Conservation (phyloP, 2,329 filamentous ascomycete species). For the Microdochium nivale region DNA sequence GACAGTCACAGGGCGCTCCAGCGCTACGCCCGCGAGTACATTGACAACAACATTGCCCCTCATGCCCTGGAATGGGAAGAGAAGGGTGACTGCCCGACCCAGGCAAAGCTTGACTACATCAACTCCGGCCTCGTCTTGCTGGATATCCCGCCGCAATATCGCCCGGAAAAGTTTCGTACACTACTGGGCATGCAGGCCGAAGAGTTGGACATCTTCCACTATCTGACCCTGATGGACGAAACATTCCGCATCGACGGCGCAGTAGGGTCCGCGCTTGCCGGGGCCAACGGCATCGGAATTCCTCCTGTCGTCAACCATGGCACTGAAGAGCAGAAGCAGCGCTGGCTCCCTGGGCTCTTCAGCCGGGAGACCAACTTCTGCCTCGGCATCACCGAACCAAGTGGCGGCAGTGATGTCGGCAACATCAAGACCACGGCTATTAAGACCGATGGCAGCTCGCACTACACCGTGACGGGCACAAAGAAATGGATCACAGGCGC, state of each 20-base stretch:
- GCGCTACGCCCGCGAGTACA: slow-evolving; percentile 45
- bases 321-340: slow-evolving; percentile 14
- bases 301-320: slow-evolving; percentile 16
- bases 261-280: slow-evolving; percentile 43
- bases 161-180: slow-evolving; percentile 26
- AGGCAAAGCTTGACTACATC: slow-evolving; percentile 23
- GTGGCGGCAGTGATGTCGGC: slow-evolving; percentile 52
- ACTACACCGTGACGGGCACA: slow-evolving; percentile 51
- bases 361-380: slow-evolving; percentile 31
- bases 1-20: slow-evolving; percentile 48
- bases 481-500: slow-evolving; percentile 61
- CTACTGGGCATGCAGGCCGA: slow-evolving; percentile 27
- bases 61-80: slow-evolving; percentile 55
- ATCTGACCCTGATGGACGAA: slow-evolving; percentile 26
- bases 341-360: slow-evolving; percentile 34
- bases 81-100: slow-evolving; percentile 36
- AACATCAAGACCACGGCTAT: slow-evolving; percentile 50
- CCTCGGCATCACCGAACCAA: slow-evolving; percentile 18
- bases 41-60: slow-evolving; percentile 46
- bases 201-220: slow-evolving; percentile 27
- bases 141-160: slow-evolving; percentile 24
- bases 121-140: slow-evolving; percentile 22
- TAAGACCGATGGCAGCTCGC: slow-evolving; percentile 27
- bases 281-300: slow-evolving; percentile 42
- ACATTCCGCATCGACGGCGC: slow-evolving; percentile 36